A percentile compares a stretch with the other conserved stretches of the same genome.
These are phyloP conservation scores for Forsythia suspensa DNA, from an alignment of 257 asterid genomes.

Conservation along the genomic window DNA sequence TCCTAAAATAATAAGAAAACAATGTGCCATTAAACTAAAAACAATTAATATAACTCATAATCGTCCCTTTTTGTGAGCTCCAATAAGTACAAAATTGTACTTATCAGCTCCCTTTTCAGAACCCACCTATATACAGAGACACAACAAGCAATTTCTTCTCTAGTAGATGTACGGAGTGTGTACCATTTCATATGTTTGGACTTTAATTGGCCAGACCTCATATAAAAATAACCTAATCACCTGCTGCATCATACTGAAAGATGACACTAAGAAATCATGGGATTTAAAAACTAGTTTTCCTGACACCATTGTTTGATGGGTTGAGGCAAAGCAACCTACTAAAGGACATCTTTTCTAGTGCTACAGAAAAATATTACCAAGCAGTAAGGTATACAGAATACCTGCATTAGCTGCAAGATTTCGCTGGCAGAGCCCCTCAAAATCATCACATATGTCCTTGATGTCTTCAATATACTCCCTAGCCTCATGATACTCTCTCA, in stretches of 20 bases:
- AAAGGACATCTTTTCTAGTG: neutral
- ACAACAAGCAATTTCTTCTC: neutral
- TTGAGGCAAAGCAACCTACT: neutral
- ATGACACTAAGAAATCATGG: neutral
- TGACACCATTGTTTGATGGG: neutral
- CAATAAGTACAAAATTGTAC: too few species aligned
- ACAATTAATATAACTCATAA: too few species aligned
- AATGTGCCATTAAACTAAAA: too few species aligned
- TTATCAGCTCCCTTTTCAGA: neutral
- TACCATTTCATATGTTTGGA: neutral
- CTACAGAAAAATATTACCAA: neutral
- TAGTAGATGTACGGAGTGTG: neutral
- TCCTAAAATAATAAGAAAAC: too few species aligned
- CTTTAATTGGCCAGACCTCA: neutral
- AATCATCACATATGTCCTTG: conserved; percentile 81
- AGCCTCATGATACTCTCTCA: conserved; percentile 86
- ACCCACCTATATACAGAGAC: neutral
- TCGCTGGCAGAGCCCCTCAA: conserved; percentile 90
- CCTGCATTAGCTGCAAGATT: conserved; percentile 98
- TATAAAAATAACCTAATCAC: neutral
- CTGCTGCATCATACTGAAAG: neutral
- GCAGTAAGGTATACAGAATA: conserved; percentile 17
- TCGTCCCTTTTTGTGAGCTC: too few species aligned
- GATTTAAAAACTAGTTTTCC: neutral
- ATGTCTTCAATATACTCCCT: conserved; percentile 80